A percentile compares a stretch with the other conserved stretches of the same genome.
phyloP scores from a whole-genome alignment of 805 yeast species.

The Cyberlindnera japonica region DNA sequence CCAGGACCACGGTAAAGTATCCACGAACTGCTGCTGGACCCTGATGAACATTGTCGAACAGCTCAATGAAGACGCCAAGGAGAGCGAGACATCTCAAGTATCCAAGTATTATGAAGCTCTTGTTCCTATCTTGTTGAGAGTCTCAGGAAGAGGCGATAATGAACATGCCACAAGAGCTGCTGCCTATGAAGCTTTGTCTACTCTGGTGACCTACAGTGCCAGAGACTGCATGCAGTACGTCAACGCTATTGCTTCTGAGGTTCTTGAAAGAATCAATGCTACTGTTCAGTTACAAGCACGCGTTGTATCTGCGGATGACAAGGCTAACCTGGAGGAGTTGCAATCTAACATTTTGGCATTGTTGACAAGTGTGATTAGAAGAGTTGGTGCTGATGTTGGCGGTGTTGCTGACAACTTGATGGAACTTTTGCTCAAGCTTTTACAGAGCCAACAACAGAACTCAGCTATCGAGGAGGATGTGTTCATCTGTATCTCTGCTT shows the following conservation, averaged over 20 bases:
- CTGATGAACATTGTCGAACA: conserved; percentile 89
- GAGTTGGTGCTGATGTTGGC: conserved; percentile 62
- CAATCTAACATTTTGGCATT: conserved; percentile 55
- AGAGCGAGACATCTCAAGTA: conserved; percentile 50
- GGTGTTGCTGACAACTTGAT: conserved; percentile 79
- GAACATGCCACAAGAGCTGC: conserved; percentile 89
- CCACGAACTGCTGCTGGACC: conserved; percentile 98
- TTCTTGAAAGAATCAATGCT: conserved; percentile 65
- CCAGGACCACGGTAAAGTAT: conserved; percentile 85
- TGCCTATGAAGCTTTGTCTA: conserved; percentile 91
- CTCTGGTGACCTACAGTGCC: conserved; percentile 74
- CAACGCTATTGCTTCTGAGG: conserved; percentile 70
- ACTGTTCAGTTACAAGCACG: conserved; percentile 61
- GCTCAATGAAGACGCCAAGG: conserved; percentile 49
- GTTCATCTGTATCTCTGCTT: conserved; percentile 85
- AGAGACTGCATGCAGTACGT: conserved; percentile 65
- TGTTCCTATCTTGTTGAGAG: conserved; percentile 64
- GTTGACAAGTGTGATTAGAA: conserved; percentile 39
- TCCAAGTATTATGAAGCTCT: conserved; percentile 69
- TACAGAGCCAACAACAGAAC: conserved; percentile 53
- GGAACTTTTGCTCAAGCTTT: conserved; percentile 73
- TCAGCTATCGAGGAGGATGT: conserved; percentile 91
- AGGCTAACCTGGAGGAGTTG: conserved; percentile 77
- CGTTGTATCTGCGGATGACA: conserved; percentile 63
- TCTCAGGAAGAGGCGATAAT: conserved; percentile 72